These are phyloP conservation scores for Podila verticillata DNA, from an alignment of 192 early-diverging fungal species.

Conservation along the genomic window DNA sequence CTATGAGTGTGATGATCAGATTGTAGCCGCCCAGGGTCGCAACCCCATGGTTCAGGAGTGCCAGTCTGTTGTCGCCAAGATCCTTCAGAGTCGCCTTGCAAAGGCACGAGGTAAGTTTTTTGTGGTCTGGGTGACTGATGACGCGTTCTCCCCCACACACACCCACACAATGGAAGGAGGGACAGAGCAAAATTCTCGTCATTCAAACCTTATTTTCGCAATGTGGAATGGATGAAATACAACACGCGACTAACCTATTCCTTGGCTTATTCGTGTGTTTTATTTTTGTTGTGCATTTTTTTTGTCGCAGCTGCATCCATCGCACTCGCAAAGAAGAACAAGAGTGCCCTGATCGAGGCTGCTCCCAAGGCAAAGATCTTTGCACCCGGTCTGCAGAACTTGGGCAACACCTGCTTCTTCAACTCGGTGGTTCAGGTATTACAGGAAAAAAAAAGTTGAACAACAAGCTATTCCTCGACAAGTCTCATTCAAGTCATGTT, in stretches of 20 bases:
- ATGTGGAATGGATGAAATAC: no score
- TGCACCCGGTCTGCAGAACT: constrained; percentile 66
- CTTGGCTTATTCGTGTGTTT: not conserved
- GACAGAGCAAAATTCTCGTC: no score
- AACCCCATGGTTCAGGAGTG: constrained; percentile 11
- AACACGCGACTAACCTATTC: not conserved
- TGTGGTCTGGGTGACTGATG: not conserved
- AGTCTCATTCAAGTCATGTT: not conserved
- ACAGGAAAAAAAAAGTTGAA: not conserved
- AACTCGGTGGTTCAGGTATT: constrained; percentile 71
- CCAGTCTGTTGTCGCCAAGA: not conserved
- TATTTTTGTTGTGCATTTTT: not conserved
- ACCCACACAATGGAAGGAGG: not conserved
- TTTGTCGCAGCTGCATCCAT: not conserved
- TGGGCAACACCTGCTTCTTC: constrained; percentile 85
- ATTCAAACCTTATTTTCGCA: not conserved
- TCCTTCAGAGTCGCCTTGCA: constrained; percentile 1
- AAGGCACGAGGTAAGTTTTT: constrained; percentile 6
- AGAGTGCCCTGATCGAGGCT: not conserved
- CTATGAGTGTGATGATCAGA: constrained; percentile 25
- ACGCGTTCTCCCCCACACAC: not conserved
- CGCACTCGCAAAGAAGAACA: not conserved
- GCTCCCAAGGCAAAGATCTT: constrained; percentile 4
- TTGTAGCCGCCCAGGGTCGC: constrained; percentile 2
- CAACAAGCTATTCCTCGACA: not conserved